These are phyloP conservation scores for Calamus simplicifolius DNA, from an alignment of 176 grass and related monocot species.

Conservation along the genomic window DNA sequence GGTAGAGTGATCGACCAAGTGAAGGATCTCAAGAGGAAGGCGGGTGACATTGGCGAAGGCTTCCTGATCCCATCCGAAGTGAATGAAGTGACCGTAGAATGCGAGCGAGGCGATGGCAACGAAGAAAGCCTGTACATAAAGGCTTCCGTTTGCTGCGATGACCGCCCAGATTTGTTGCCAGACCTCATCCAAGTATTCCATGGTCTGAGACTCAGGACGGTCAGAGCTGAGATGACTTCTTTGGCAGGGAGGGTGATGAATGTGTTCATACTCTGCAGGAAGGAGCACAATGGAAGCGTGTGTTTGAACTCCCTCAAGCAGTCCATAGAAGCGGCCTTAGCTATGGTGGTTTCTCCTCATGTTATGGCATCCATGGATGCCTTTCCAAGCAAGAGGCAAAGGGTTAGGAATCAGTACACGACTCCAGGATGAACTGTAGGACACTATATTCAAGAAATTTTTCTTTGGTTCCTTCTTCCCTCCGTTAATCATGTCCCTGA, in stretches of 20 bases:
- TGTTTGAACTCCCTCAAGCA: too few relatives aligned
- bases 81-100: conserved; percentile 5
- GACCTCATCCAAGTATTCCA: conserved; percentile 7
- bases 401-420: too few relatives aligned
- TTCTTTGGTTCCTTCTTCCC: too few relatives aligned
- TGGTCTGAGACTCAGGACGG: background rate
- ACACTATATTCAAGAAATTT: too few relatives aligned
- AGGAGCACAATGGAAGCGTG: too few relatives aligned
- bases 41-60: background rate
- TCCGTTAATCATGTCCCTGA: too few relatives aligned
- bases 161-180: background rate
- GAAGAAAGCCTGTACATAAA: background rate
- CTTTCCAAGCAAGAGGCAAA: too few relatives aligned
- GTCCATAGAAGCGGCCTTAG: background rate
- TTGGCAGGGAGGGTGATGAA: background rate
- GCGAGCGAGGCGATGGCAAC: background rate
- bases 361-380: too few relatives aligned
- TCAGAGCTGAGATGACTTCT: conserved; percentile 5
- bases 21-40: conserved; percentile 44
- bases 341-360: background rate
- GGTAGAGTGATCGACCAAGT: conserved; percentile 67
- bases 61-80: conserved; percentile 5
- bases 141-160: conserved; percentile 15
- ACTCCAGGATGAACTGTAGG: too few relatives aligned
- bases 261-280: conserved; percentile 2